Evolutionary conservation across 2,329 filamentous ascomycete species (phyloP).

Genomic region (Stromatinia cepivora): DNA sequence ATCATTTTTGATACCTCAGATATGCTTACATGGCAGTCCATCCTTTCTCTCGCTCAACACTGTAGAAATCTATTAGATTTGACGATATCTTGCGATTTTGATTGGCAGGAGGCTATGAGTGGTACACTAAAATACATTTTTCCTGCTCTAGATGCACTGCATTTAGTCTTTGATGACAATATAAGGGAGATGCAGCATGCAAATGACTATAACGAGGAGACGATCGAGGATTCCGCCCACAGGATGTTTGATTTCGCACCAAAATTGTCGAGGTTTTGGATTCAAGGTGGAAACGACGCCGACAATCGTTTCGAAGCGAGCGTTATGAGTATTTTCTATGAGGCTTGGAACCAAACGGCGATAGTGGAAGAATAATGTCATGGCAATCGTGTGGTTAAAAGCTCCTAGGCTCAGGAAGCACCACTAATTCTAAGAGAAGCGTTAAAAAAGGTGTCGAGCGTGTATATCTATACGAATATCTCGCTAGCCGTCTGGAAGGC

Average conservation of each 20-base stretch:
- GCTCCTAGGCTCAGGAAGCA: not conserved
- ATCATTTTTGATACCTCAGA: not conserved
- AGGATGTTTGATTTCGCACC: not conserved
- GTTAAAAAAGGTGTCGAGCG: no score
- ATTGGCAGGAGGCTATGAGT: constrained; percentile 4
- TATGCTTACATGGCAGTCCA: not conserved
- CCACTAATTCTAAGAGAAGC: not conserved
- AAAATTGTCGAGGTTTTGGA: not conserved
- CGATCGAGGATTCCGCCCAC: not conserved
- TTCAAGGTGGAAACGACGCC: not conserved
- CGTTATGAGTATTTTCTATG: not conserved
- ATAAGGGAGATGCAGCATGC: not conserved
- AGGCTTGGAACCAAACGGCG: not conserved
- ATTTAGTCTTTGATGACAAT: not conserved
- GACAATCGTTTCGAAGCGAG: not conserved
- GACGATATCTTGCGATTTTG: not conserved
- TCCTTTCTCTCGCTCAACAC: constrained; percentile 1
- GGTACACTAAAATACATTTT: not conserved
- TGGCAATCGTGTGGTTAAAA: not conserved
- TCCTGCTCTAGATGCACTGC: not conserved
- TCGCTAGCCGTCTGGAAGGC: no score
- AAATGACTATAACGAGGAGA: no score
- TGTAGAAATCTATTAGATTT: not conserved
- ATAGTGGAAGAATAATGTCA: not conserved
- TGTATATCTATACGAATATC: not conserved